Percentiles rank a stretch among this genome's conserved stretches.
Conservation (phyloP, 768 basidiomycete species). For the Grammothele lineata region DNA sequence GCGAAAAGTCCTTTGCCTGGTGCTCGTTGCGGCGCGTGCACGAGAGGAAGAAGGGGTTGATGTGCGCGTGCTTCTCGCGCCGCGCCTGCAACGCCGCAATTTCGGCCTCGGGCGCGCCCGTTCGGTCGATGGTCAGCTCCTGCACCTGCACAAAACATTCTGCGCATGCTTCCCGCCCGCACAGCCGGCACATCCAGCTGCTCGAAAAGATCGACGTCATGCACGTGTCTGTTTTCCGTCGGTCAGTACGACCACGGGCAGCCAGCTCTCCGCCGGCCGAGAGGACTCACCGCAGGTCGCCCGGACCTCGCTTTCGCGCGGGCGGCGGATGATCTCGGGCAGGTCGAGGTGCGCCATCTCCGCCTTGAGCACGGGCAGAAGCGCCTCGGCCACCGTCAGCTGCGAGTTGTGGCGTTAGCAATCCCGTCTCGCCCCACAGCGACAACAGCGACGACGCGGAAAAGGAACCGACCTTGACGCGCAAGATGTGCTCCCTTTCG, state of each 20-base stretch:
- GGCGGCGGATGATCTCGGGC: slow-evolving; percentile 61
- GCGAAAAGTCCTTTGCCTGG: slow-evolving; percentile 60
- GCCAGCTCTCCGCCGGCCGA: slow-evolving; percentile 3
- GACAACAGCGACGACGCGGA: not conserved
- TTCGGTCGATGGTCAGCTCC: slow-evolving; percentile 53
- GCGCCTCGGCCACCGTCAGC: slow-evolving; percentile 62
- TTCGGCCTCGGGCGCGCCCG: slow-evolving; percentile 44
- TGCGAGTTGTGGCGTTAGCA: slow-evolving; percentile 23
- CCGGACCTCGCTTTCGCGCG: slow-evolving; percentile 77
- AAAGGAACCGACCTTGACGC: slow-evolving; percentile 51
- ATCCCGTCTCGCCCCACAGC: not conserved
- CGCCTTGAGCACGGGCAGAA: slow-evolving; percentile 60
- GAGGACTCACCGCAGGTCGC: slow-evolving; percentile 72
- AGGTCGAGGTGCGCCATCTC: slow-evolving; percentile 60
- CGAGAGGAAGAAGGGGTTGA: slow-evolving; percentile 69
- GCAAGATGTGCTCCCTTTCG: slow-evolving; percentile 42
- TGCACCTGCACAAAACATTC: slow-evolving; percentile 74
- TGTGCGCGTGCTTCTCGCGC: slow-evolving; percentile 57
- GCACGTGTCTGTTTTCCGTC: slow-evolving; percentile 67
- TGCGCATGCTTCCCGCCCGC: slow-evolving; percentile 85
- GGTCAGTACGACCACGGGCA: not conserved
- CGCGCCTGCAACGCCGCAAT: slow-evolving; percentile 44
- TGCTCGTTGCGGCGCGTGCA: slow-evolving; percentile 75
- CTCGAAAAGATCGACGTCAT: slow-evolving; percentile 90
- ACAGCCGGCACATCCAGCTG: slow-evolving; percentile 87